A percentile compares a stretch with the other conserved stretches of the same genome.
phyloP scores from a whole-genome alignment of 306 rosid genomes.

The Glycine latifolia region DNA sequence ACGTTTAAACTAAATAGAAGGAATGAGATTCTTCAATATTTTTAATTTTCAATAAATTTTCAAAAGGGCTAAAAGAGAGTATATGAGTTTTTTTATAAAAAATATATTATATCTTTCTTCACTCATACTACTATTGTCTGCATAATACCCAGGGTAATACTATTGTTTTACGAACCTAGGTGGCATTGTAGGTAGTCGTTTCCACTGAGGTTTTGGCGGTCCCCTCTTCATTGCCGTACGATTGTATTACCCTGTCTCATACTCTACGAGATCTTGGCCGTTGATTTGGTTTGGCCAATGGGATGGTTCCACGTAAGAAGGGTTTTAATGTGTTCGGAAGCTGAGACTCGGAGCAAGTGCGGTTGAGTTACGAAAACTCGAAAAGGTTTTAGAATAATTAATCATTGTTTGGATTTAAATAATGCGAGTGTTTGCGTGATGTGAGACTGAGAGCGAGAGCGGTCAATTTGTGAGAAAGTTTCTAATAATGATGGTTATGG shows the following conservation, averaged over 20 bases:
- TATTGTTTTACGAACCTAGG: slow-evolving; percentile 1
- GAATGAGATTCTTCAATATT: too few relatives aligned
- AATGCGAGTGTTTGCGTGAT: not conserved
- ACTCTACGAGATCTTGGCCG: not conserved
- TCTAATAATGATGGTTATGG: slow-evolving; percentile 42
- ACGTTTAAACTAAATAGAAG: too few relatives aligned
- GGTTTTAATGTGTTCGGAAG: slow-evolving; percentile 35
- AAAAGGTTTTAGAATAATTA: slow-evolving; percentile 50
- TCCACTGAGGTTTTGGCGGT: slow-evolving; percentile 65
- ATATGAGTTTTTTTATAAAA: too few relatives aligned
- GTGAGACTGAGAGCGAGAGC: not conserved
- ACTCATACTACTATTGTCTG: too few relatives aligned
- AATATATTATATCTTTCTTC: too few relatives aligned
- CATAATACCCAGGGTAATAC: too few relatives aligned
- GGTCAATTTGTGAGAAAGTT: slow-evolving; percentile 52
- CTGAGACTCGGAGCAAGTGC: slow-evolving; percentile 27
- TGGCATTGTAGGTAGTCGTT: slow-evolving; percentile 60
- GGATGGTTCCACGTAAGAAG: not conserved
- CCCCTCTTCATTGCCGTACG: slow-evolving; percentile 42
- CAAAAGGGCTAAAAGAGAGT: too few relatives aligned
- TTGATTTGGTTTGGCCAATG: not conserved
- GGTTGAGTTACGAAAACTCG: slow-evolving; percentile 40
- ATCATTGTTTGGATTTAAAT: slow-evolving; percentile 57
- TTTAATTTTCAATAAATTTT: too few relatives aligned
- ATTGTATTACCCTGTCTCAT: slow-evolving; percentile 1